A percentile compares a stretch with the other conserved stretches of the same genome.
Evolutionary conservation across 768 basidiomycete species (phyloP).

Genomic region (Tricholoma matsutake): DNA sequence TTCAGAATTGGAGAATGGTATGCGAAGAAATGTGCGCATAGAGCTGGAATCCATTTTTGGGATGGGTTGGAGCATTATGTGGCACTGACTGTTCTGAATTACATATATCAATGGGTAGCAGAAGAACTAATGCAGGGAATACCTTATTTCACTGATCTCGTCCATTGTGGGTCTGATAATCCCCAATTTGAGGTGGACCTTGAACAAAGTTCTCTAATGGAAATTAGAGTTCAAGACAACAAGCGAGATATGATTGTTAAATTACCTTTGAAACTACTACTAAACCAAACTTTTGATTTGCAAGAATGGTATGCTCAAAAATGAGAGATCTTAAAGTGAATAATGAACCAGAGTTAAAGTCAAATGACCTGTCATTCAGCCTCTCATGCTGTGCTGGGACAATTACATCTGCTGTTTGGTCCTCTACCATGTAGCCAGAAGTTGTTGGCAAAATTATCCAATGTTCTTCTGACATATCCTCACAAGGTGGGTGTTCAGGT

Average conservation of each 20-base stretch:
- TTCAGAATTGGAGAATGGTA: neutral
- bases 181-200: neutral
- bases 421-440: no score
- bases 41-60: no score
- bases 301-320: neutral
- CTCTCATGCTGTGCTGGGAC: neutral
- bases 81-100: neutral
- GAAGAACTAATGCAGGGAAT: neutral
- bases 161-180: neutral
- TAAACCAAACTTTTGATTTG: neutral
- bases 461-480: no score
- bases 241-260: neutral
- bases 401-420: neutral
- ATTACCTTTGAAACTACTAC: neutral
- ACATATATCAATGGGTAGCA: neutral
- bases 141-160: neutral
- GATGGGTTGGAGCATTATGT: neutral
- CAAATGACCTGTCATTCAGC: neutral
- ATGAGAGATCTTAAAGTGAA: neutral
- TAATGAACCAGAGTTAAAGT: neutral
- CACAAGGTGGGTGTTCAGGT: neutral
- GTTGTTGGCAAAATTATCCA: no score
- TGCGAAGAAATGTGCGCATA: neutral
- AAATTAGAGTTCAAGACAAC: neutral
- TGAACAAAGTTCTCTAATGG: neutral